Base-by-base conservation (phyloP, 768 basidiomycete species). In the Panus rudis region DNA sequence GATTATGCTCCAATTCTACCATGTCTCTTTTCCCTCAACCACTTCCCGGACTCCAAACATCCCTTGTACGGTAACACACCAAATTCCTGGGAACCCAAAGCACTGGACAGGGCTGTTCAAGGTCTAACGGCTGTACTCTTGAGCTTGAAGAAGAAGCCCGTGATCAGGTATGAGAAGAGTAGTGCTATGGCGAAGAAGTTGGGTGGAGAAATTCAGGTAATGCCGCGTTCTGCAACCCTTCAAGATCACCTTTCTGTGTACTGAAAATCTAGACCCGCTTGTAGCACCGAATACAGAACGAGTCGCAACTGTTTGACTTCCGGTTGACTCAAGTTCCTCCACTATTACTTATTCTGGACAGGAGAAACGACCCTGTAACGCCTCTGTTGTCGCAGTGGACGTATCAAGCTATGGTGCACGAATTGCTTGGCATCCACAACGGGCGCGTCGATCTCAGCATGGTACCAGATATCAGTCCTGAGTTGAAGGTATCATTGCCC, bases 381-480 rank as follows among this genome's bases (percentile, higher is more conserved):
- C 96, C 96, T 4, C 66, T 98, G 27, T 72, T 98, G 23, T 91
- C 91, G 2, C 96, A 97, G 63, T 98, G 96, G 96, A 98, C 96
- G 20, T 98, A 98, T 65, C 94, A 98, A 61, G 96, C 94, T 1
- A 97, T 98, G 93, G 96, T 98, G 0, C 96, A 99, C 56, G 96
- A 98, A 60, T 70, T 96, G 12, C 65, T 98, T 6, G 85, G 88
- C 2, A 96, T 99, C 35, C 82, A 87, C 48, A 98, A 97, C 57
- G 94, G 94, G 16, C 76, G 96, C 45, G 92, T 98, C 3, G 81
- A 90, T 57, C 63, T 94, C 34, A 78, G 76, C 48, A 66, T 78
- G 47, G 90, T 93, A 26, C 91, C 91, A 12, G 92, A 90, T 52
- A 84, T 92, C 33, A 67, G 75, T 38, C 81, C 87, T 21, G 96